These are phyloP conservation scores for Pleurotus sapidus DNA, from an alignment of 768 basidiomycete species.

Conservation along the genomic window DNA sequence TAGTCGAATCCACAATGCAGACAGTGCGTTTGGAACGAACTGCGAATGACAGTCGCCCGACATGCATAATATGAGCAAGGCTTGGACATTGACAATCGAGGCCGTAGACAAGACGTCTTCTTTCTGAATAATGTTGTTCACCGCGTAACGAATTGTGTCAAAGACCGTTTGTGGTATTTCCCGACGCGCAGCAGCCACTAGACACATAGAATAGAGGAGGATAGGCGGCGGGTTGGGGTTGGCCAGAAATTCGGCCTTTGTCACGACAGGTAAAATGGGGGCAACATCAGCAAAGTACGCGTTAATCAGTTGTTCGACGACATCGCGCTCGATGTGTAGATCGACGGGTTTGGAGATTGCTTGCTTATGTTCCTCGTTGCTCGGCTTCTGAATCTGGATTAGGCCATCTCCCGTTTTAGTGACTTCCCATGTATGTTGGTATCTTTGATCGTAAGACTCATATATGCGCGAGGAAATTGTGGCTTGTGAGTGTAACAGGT, in stretches of 20 bases:
- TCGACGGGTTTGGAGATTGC: slow-evolving; percentile 63
- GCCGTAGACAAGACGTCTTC: slow-evolving; percentile 92
- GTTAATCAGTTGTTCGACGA: slow-evolving; percentile 83
- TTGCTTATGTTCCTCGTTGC: slow-evolving; percentile 51
- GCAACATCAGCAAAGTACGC: slow-evolving; percentile 89
- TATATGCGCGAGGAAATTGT: slow-evolving; percentile 83
- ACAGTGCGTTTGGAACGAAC: slow-evolving; percentile 81
- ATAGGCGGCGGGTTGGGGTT: slow-evolving; percentile 72
- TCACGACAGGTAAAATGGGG: slow-evolving; percentile 87
- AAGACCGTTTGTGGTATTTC: slow-evolving; percentile 86
- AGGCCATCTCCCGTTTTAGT: slow-evolving; percentile 82
- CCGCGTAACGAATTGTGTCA: slow-evolving; percentile 82
- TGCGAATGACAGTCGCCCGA: slow-evolving; percentile 89
- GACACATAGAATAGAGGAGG: slow-evolving; percentile 90
- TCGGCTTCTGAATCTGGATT: slow-evolving; percentile 73
- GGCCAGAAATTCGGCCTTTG: slow-evolving; percentile 83
- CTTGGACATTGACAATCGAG: slow-evolving; percentile 83
- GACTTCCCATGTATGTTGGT: slow-evolving; percentile 88
- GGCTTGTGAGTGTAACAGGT: slow-evolving; percentile 88
- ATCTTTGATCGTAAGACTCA: slow-evolving; percentile 82
- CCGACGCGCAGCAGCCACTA: slow-evolving; percentile 83
- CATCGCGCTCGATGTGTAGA: slow-evolving; percentile 71
- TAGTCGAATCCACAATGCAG: slow-evolving; percentile 81
- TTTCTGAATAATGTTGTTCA: slow-evolving; percentile 82
- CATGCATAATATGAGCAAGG: slow-evolving; percentile 83